Base-by-base conservation (phyloP, 1,139 yeast genomes). In the Saccharomyces hybrid region DNA sequence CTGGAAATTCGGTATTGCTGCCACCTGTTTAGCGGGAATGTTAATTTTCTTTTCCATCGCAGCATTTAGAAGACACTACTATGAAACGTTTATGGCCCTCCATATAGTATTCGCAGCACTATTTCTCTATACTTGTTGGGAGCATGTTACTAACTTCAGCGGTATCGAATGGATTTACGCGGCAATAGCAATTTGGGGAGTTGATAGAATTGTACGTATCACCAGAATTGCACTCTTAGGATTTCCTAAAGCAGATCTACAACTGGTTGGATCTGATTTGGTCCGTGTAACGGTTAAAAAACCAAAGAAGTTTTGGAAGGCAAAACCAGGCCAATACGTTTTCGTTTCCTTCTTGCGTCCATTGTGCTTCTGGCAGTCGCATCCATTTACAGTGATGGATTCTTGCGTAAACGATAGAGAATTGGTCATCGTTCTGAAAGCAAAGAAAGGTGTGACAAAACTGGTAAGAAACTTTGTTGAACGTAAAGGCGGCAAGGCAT, bases 331-430 rank as follows among this genome's bases (percentile, higher is more conserved):
- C 0, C 67, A 66, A 53, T 66, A 66, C 53, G 65, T 57, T 4
- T 68, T 63, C 50, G 55, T 65, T 4, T 66, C 66, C 52, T 61
- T 68, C 42, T 50, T 62, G 54, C 57, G 57, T 47, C 63, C 67
- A 2, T n/a, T 52, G 4, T 78, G 80, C 52, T 84, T 84, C 59
- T 86, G 82, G 83, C 89, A 85, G 65, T 79, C 86, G 0, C 91
- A 85, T 67, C 91, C 91, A 0, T 85, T 85, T 63, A 82, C 89
- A 0, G 76, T 81, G 11, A 75, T 82, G 28, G 64, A 62, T 32
- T 61, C 68, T 57, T 63, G 68, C 38, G 66, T 72, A 16, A 38
- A 20, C 2, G 44, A 38, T 38, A 25, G 26, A 54, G 65, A 73
- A 63, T 62, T 78, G 4, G 67, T 70, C 1, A 75, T 81, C 20